Base-by-base conservation (phyloP, 1,139 yeast species). In the Maudiozyma humilis region DNA sequence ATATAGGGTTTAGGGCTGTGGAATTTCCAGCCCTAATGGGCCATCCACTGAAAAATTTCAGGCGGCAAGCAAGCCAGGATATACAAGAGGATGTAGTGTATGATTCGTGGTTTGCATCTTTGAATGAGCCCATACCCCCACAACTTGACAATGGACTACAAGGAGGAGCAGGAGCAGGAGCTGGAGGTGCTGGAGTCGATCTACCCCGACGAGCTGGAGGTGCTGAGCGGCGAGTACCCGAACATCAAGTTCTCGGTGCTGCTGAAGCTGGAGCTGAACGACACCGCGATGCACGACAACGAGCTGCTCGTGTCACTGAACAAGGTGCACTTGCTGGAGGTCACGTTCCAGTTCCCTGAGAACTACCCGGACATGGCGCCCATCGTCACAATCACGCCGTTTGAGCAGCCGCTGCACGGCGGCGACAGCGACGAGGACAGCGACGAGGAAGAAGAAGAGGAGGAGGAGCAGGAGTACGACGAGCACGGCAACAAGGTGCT, bases 151-250 rank as follows among this genome's bases (percentile, higher is more conserved):
- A 84, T 84, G 94, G 87, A 82, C 53, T 74, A 78, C 46, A 57
- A 64, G 42, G 93, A 82, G 62, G 95, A 85, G 61, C 94, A 85
- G 57, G 60, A 59, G 32, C 91, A 85, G 63, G 95, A 86, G 60
- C 64, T 86, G 38, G 94, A 85, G 63, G 87, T 88, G 34, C 72
- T 91, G 48, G 82, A 85, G 62, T 82, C 94, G 19, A 91, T 91
- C 47, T 91, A 89, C 60, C 97, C 97, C 2, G 96, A 88, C 62
- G 97, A 91, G 62, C 66, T 91, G 36, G 67, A 62, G 14, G 54
- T 69, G 40, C 49, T 56, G 8, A 48, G 47, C 27, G 34, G 40
- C 14, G 49, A 44, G 13, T 59, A 54, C 40, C 64, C 63, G 14
- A 49, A 48, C 14, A 48, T 57, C n/a, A 56, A 59, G 40, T 67